phyloP scores from a whole-genome alignment of 176 grass and related monocot genomes.

The Ensete ventricosum region DNA sequence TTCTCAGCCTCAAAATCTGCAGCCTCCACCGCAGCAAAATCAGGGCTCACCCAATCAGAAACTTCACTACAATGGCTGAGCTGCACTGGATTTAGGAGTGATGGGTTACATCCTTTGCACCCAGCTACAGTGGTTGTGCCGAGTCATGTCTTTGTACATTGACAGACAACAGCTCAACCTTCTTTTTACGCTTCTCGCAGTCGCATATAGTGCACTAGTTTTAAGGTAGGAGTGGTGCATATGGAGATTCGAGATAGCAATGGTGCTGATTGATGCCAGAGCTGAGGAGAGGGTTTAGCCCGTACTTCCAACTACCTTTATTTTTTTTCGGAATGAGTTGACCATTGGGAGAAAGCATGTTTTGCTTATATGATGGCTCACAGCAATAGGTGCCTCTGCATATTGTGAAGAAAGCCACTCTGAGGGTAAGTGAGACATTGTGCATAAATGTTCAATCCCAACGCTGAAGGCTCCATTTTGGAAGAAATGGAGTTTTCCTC shows the following conservation, averaged over 20 bases:
- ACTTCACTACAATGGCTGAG: constrained; percentile 12
- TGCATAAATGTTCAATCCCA: background rate
- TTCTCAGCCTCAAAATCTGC: background rate
- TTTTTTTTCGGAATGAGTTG: background rate
- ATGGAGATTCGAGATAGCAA: background rate
- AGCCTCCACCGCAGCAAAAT: background rate
- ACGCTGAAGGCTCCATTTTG: background rate
- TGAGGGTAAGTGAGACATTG: background rate
- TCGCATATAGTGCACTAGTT: background rate
- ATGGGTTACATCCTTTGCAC: constrained; percentile 8
- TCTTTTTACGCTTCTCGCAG: background rate
- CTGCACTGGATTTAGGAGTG: background rate
- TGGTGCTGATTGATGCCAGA: background rate
- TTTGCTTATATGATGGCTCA: background rate
- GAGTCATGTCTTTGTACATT: background rate
- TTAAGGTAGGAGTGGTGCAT: background rate
- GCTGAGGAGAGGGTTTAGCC: constrained; percentile 2
- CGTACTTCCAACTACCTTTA: background rate
- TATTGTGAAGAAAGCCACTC: no score
- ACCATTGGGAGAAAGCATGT: constrained; percentile 1
- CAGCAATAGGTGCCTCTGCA: background rate
- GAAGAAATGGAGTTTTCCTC: background rate
- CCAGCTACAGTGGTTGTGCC: constrained; percentile 5
- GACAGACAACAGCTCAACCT: background rate
- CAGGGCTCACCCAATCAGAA: constrained; percentile 6